These are phyloP conservation scores for Podospora bellae-mahoneyi DNA, from an alignment of 495 filamentous ascomycete genomes.

Conservation along the genomic window DNA sequence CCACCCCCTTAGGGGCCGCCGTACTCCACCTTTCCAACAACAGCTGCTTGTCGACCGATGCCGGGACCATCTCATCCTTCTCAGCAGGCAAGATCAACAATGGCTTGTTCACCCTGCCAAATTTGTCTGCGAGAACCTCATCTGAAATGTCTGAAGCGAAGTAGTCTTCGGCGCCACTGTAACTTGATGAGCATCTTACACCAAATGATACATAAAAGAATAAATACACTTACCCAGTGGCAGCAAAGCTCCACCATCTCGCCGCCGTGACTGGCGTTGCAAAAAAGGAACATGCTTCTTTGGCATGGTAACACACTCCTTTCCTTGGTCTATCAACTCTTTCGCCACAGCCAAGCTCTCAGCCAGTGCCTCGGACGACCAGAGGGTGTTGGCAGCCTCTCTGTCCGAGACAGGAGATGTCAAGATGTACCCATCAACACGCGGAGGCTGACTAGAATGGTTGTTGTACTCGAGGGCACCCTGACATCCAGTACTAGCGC, in stretches of 20 bases:
- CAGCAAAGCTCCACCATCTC: slow-evolving; percentile 63
- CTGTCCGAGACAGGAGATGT: slow-evolving; percentile 76
- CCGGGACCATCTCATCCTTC: slow-evolving; percentile 63
- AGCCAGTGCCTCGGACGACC: slow-evolving; percentile 46
- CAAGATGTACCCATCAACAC: slow-evolving; percentile 70
- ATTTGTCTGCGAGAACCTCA: slow-evolving; percentile 36
- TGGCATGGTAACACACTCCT: slow-evolving; percentile 53
- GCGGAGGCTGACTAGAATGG: slow-evolving; percentile 35
- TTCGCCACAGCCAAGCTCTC: slow-evolving; percentile 52
- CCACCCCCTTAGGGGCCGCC: slow-evolving; percentile 16
- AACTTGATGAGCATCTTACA: neutral
- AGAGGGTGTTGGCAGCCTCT: slow-evolving; percentile 49
- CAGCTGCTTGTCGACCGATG: slow-evolving; percentile 57
- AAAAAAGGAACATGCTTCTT: slow-evolving; percentile 47
- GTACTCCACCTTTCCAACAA: slow-evolving; percentile 59
- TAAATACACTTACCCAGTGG: slow-evolving; percentile 37
- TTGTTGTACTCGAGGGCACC: slow-evolving; percentile 68
- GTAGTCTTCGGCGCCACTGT: slow-evolving; percentile 69
- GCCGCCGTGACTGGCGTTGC: slow-evolving; percentile 58
- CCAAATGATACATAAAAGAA: neutral
- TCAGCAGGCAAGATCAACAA: slow-evolving; percentile 62
- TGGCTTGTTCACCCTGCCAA: slow-evolving; percentile 56
- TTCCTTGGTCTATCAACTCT: slow-evolving; percentile 45
- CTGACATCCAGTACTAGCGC: slow-evolving; percentile 20
- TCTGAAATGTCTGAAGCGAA: slow-evolving; percentile 71